A percentile compares a stretch with the other conserved stretches of the same genome.
Evolutionary conservation across 108 stramenopile genomes (phyloP).

Genomic region (Nannochloropsis gaditana): DNA sequence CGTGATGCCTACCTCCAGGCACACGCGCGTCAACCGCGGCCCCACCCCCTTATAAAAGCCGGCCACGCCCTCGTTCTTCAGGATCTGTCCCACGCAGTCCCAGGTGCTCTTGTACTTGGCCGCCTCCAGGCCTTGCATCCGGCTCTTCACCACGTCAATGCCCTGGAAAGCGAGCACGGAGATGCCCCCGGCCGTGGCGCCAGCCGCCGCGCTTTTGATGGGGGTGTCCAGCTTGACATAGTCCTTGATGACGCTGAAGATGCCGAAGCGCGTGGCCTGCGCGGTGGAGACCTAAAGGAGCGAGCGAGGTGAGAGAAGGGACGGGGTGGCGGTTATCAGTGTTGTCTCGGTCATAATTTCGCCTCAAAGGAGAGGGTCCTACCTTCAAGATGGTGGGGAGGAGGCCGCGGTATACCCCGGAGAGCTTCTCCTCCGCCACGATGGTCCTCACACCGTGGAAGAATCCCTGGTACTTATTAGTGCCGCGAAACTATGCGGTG

Average conservation of each 20-base stretch:
- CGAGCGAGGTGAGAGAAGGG: not conserved
- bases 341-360: too few species aligned
- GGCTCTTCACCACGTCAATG: slow-evolving; percentile 44
- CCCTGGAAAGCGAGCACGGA: slow-evolving; percentile 39
- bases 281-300: slow-evolving; percentile 34
- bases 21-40: slow-evolving; percentile 30
- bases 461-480: slow-evolving; percentile 34
- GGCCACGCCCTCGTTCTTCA: slow-evolving; percentile 40
- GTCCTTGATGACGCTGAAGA: slow-evolving; percentile 34
- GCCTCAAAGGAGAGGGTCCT: too few species aligned
- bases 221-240: slow-evolving; percentile 20
- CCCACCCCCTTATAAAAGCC: slow-evolving; percentile 38
- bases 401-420: slow-evolving; percentile 40
- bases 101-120: slow-evolving; percentile 31
- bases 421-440: slow-evolving; percentile 24
- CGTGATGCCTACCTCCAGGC: slow-evolving; percentile 41
- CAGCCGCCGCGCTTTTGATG: slow-evolving; percentile 22
- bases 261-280: slow-evolving; percentile 44
- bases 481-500: slow-evolving; percentile 1
- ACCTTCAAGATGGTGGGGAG: slow-evolving; percentile 44
- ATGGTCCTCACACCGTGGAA: slow-evolving; percentile 47
- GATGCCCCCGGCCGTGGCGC: slow-evolving; percentile 29
- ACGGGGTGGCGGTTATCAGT: too few species aligned
- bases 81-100: slow-evolving; percentile 33
- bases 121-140: slow-evolving; percentile 43